A percentile compares a stretch with the other conserved stretches of the same genome.
Evolutionary conservation across 2,329 filamentous ascomycete genomes (phyloP).

Genomic region (Pochonia chlamydosporia): DNA sequence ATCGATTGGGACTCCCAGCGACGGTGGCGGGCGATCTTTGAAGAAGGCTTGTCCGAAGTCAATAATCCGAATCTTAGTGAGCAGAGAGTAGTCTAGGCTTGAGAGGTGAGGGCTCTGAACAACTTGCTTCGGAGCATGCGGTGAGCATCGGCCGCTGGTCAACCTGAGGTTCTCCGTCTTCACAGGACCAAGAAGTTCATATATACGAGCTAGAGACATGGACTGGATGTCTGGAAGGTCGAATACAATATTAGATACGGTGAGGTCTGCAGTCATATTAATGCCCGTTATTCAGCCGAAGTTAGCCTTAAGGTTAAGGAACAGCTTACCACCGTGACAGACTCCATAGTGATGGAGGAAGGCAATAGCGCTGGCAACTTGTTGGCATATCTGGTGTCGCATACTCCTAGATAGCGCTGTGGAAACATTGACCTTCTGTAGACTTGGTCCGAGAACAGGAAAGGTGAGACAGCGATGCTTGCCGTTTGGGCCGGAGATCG

Average conservation of each 20-base stretch:
- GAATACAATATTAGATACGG: constrained; percentile 3
- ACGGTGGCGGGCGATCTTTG: constrained; percentile 4
- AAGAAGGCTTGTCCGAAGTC: constrained; percentile 9
- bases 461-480: constrained; percentile 6
- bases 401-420: neutral
- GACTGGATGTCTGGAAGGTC: constrained; percentile 5
- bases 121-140: constrained; percentile 8
- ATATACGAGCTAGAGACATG: constrained; percentile 1
- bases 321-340: constrained; percentile 8
- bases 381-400: constrained; percentile 6
- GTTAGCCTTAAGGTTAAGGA: neutral
- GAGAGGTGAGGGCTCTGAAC: neutral
- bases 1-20: constrained; percentile 7
- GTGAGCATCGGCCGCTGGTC: neutral
- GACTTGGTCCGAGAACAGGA: constrained; percentile 6
- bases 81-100: constrained; percentile 6
- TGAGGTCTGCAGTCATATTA: constrained; percentile 6
- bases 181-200: constrained; percentile 3
- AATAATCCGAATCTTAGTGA: constrained; percentile 3
- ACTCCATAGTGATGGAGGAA: constrained; percentile 8
- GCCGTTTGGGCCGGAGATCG: constrained; percentile 6
- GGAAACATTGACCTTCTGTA: neutral
- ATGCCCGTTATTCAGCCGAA: neutral
- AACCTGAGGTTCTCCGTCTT: constrained; percentile 4
- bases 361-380: constrained; percentile 8